Base-by-base conservation (phyloP, 140 eudicot species). In the Stevia rebaudiana region DNA sequence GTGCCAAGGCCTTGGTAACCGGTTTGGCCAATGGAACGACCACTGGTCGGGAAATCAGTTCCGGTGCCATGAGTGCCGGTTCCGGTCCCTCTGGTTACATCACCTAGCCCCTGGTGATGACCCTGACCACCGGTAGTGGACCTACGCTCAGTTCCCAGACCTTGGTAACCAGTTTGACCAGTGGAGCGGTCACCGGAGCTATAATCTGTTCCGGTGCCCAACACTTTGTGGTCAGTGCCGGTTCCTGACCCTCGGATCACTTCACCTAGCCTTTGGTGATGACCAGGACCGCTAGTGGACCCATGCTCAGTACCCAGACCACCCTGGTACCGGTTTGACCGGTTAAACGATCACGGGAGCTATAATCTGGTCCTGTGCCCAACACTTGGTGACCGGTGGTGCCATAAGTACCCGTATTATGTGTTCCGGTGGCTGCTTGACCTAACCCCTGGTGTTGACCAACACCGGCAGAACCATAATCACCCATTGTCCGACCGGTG, bases 401-500 rank as follows among this genome's bases (percentile, higher is more conserved):
- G 4, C 44, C 57, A 11, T 65, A 18, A 39, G 35, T 2, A 2
- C 37, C 61, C 4, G 71, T 36, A 1, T 33, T 50, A 0, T n/a
- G n/a, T n/a, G 56, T 3, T 2, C 56, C 31, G 3, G 28, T 9
- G 12, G 0, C 21, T 49, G 15, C 31, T 33, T 19, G 30, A 43
- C 61, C 22, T 49, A 17, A 6, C 18, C 73, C 36, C 17, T 17
- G 57, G 18, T 61, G 64, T 1, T 70, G 71, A 9, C 65, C 72
- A 30, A 63, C 62, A 12, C n/a, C n/a, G n/a, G n/a, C n/a, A n/a
- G n/a, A 41, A 43, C 1, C 67, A 44, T 57, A 69, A 0, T 69
- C 59, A 31, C 74, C 74, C 60, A 16, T 28, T 18, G 62, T 57
- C 35, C 51, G 65, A 8, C 50, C 69, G 3, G 81, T 75, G 19